phyloP scores from a whole-genome alignment of 2,329 filamentous ascomycete species.

The Hortaea sp. region DNA sequence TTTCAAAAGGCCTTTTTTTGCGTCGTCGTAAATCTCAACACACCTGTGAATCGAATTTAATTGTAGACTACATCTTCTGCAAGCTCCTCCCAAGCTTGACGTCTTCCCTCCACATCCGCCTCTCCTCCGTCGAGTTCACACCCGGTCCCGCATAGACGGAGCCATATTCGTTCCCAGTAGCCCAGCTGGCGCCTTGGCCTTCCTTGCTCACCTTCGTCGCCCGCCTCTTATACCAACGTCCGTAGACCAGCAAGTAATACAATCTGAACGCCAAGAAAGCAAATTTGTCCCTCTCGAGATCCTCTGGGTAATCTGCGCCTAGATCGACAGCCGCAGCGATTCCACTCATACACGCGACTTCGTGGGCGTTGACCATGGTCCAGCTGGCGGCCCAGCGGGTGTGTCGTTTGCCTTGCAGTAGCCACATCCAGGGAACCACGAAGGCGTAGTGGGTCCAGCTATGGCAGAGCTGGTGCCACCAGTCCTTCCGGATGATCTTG shows the following conservation, averaged over 20 bases:
- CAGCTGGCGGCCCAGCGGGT: constrained; percentile 57
- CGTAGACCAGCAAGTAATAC: constrained; percentile 52
- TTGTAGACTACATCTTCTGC: constrained; percentile 3
- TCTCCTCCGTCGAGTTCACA: constrained; percentile 40
- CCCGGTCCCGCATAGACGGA: constrained; percentile 52
- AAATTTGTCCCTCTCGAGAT: constrained; percentile 53
- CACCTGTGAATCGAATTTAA: no score
- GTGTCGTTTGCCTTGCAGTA: constrained; percentile 54
- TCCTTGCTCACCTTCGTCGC: constrained; percentile 29
- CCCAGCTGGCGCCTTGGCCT: constrained; percentile 45
- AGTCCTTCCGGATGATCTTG: constrained; percentile 54
- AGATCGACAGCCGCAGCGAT: constrained; percentile 61
- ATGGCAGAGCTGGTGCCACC: constrained; percentile 60
- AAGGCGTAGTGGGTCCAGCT: constrained; percentile 53
- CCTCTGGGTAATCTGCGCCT: constrained; percentile 54
- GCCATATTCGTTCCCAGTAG: constrained; percentile 46
- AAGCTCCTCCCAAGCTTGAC: constrained; percentile 27
- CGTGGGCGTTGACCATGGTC: constrained; percentile 62
- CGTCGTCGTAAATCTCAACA: no score
- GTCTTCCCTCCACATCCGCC: constrained; percentile 45
- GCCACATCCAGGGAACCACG: constrained; percentile 63
- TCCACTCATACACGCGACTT: constrained; percentile 60
- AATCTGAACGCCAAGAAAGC: constrained; percentile 51
- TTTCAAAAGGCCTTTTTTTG: no score
- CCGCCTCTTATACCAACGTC: constrained; percentile 47